Base-by-base conservation (phyloP, 2,329 filamentous ascomycete genomes). In the Cadophora luteo-olivacea region DNA sequence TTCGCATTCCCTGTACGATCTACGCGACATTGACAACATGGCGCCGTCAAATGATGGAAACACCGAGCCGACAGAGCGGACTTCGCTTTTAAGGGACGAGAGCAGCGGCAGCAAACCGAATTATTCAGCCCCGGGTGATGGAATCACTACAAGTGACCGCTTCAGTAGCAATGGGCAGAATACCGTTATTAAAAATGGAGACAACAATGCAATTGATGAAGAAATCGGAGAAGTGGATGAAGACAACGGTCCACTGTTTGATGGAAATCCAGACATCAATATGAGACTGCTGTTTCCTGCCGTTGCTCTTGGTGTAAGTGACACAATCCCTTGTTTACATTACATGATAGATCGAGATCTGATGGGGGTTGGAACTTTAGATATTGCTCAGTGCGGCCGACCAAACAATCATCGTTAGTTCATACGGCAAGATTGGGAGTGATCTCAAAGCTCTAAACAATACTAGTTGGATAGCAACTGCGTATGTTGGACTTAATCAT, bases 401-500 rank as follows among this genome's bases (percentile, higher is more conserved):
- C 76, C 91, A 94, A 78, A 92, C 92, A 0, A 87, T 94, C 65
- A 89, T 92, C 36, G 87, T 94, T 61, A 88, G 89, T n/a, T 89
- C 86, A n/a, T 94, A 94, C 78, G 91, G 90, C 61, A 88, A 86
- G 70, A 94, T 95, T 74, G 92, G 91, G 12, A 92, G 86, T 67
- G 92, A 94, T 71, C 81, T 95, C 33, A 84, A 92, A 63, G 91
- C 92, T 1, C 83, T 95, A 64, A 92, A 91, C 76, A 87, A 87
- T 72, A 93, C 91, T 4, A 91, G 87, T 64, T 94, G 92, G 91
- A 90, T 94, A 68, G 91, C 91, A 33, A 88, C 87, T 32, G 79
- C 83, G 78, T 84, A 70, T 72, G 72, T 68, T 4, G 8, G 12
- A 14, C 36, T 38, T 38, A 22, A 25, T 48, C 38, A 41, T 29